A percentile compares a stretch with the other conserved stretches of the same genome.
phyloP scores from a whole-genome alignment of 768 basidiomycete species.

The Gymnopilus junonius region DNA sequence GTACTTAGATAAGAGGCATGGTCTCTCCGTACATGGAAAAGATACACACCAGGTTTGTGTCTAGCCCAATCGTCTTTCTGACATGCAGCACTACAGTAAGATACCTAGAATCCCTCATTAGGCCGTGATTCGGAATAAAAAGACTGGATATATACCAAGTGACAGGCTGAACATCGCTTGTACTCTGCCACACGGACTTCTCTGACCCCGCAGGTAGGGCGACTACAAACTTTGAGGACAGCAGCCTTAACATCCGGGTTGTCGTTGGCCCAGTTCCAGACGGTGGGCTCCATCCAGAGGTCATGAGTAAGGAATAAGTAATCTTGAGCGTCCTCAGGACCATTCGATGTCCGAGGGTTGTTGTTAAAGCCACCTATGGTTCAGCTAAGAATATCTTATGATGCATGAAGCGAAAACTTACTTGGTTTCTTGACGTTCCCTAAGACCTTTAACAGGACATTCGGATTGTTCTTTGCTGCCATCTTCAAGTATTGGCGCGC shows the following conservation, averaged over 20 bases:
- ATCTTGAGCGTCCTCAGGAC: constrained; percentile 51
- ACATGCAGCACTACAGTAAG: background rate
- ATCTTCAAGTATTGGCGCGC: constrained; percentile 44
- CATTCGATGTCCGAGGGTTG: constrained; percentile 33
- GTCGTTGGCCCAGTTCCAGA: constrained; percentile 11
- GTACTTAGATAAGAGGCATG: background rate
- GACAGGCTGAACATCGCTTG: constrained; percentile 45
- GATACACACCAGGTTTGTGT: background rate
- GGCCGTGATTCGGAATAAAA: background rate
- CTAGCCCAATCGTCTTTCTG: constrained; percentile 4
- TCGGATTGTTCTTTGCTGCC: constrained; percentile 36
- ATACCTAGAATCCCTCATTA: background rate
- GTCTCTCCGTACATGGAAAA: background rate
- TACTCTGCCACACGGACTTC: constrained; percentile 37
- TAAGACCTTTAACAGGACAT: constrained; percentile 44
- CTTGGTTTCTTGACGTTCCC: constrained; percentile 39
- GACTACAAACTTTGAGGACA: constrained; percentile 8
- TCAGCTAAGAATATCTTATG: background rate
- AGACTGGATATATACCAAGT: constrained; percentile 16
- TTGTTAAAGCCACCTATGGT: constrained; percentile 32
- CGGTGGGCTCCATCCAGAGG: constrained; percentile 43
- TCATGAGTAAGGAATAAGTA: constrained; percentile 49
- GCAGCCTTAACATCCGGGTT: constrained; percentile 3
- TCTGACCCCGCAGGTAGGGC: background rate
- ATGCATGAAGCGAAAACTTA: constrained; percentile 18